Base-by-base conservation (phyloP, 441 rosid genomes). In the Omphalea diandra region DNA sequence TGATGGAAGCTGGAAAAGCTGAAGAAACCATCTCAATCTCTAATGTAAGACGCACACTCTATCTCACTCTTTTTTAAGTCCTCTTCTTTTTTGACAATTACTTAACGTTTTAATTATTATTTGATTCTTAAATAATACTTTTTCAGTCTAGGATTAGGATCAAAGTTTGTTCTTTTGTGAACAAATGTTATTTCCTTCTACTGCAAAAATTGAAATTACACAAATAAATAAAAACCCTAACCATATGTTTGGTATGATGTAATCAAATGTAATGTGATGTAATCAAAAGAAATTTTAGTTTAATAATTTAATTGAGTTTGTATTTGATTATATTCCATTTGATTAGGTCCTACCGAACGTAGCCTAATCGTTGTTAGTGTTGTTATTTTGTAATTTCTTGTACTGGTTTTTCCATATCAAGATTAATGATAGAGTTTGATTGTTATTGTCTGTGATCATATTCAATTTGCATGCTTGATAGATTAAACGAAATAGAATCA, bases 1-100 rank as follows among this genome's bases (percentile, higher is more conserved):
- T n/a, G 32, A 88, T 88, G 89, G 86, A 75, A 74, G 75, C 73
- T 50, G 84, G 80, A 47, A 80, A 79, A 4, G 7, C 82, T 1
- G 85, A 81, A 67, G 88, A 80, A 68, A 50, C 80, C 8, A 20
- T n/a, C n/a, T n/a, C n/a, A n/a, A n/a, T 79, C 73, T 67, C 86
- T 14, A 70, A 77, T 41, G 88, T 88, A 76, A 80, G 83, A 12
- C 27, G 1, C 60, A 15, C 18, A 12, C 58, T 47, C 44, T 47
- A 44, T 14, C 49, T 3, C 24, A 18, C 9, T 7, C 26, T 49
- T 49, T 49, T 49, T n/a, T 5, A 2, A 6, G 11, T 49, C n/a
- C n/a, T n/a, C 54, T 18, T 49, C 69, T n/a, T 24, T 46, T 50
- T 49, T 7, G 31, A 18, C 12, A 32, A 10, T 61, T 22, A 11